Evolutionary conservation across 352 stramenopile genomes (phyloP).

Genomic region (Pythium brachiatum): DNA sequence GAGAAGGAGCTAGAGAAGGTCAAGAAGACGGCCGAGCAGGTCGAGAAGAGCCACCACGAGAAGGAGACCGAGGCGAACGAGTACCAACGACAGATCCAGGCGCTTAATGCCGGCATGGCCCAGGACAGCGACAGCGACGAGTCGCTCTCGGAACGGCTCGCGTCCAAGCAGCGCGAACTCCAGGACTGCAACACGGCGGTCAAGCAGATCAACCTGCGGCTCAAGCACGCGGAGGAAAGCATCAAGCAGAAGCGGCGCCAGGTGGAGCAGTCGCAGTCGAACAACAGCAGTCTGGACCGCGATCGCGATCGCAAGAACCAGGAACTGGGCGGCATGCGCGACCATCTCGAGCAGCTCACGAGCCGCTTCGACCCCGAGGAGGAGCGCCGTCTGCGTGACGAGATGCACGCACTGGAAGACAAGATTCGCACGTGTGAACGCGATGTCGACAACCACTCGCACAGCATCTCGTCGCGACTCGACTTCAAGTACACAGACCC

Average conservation of each 20-base stretch:
- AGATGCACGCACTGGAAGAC: conserved; percentile 58
- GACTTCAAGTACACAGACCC: conserved; percentile 97
- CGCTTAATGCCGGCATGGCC: conserved; percentile 83
- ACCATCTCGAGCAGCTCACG: conserved; percentile 54
- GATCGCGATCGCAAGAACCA: conserved; percentile 61
- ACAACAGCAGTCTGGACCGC: conserved; percentile 71
- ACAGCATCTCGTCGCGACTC: conserved; percentile 93
- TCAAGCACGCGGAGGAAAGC: conserved; percentile 90
- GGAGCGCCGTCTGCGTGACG: conserved; percentile 60
- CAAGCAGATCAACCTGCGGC: conserved; percentile 93
- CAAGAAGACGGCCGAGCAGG: conserved; percentile 56
- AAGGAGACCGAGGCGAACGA: conserved; percentile 70
- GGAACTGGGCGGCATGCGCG: conserved; percentile 65
- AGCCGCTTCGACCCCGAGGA: conserved; percentile 74
- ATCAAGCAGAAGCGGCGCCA: conserved; percentile 74
- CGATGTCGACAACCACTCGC: conserved; percentile 91
- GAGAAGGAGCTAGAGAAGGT: conserved; percentile 80
- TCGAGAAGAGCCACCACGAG: conserved; percentile 41
- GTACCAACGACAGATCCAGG: conserved; percentile 83
- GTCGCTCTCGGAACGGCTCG: conserved; percentile 72
- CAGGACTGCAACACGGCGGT: conserved; percentile 75
- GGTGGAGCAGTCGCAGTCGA: conserved; percentile 67
- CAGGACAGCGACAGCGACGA: conserved; percentile 72
- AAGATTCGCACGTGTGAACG: conserved; percentile 71
- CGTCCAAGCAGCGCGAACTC: conserved; percentile 74